phyloP scores from a whole-genome alignment of 2,329 filamentous ascomycete species.

The Keithomyces neogunnii region DNA sequence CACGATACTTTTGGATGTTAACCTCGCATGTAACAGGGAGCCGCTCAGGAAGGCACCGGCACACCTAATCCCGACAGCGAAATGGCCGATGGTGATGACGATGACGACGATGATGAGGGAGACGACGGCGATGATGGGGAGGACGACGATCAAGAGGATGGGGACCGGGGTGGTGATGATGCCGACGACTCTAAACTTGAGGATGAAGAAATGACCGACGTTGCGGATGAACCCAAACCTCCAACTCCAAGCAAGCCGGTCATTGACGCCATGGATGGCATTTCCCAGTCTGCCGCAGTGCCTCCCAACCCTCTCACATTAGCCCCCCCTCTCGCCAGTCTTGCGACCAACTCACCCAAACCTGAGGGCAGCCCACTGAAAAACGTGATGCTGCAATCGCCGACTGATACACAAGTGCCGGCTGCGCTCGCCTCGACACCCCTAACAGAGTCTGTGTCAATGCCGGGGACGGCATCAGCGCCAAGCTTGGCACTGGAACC shows the following conservation, averaged over 20 bases:
- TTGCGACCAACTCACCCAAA: constrained; percentile 22
- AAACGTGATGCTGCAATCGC: constrained; percentile 40
- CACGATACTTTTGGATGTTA: not conserved
- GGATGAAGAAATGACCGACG: constrained; percentile 30
- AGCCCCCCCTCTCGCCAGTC: constrained; percentile 19
- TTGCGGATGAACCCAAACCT: constrained; percentile 18
- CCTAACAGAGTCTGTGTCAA: constrained; percentile 1
- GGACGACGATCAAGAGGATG: constrained; percentile 39
- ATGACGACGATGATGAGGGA: constrained; percentile 38
- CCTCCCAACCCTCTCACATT: constrained; percentile 23
- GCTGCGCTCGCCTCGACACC: not conserved
- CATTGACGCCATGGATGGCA: constrained; percentile 18
- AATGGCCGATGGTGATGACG: constrained; percentile 42
- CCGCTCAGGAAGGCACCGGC: constrained; percentile 36
- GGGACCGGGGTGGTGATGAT: constrained; percentile 35
- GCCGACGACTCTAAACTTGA: constrained; percentile 29
- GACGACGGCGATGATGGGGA: constrained; percentile 39
- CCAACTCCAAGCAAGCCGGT: constrained; percentile 12
- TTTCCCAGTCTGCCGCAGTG: constrained; percentile 9
- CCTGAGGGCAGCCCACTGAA: constrained; percentile 45
- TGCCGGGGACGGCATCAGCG: constrained; percentile 1
- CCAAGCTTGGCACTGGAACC: not conserved
- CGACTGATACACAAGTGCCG: constrained; percentile 24
- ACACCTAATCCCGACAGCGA: constrained; percentile 40
- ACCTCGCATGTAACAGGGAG: constrained; percentile 17